These are phyloP conservation scores for Hypocrella siamensis DNA, from an alignment of 2,329 filamentous ascomycete genomes.

Conservation along the genomic window DNA sequence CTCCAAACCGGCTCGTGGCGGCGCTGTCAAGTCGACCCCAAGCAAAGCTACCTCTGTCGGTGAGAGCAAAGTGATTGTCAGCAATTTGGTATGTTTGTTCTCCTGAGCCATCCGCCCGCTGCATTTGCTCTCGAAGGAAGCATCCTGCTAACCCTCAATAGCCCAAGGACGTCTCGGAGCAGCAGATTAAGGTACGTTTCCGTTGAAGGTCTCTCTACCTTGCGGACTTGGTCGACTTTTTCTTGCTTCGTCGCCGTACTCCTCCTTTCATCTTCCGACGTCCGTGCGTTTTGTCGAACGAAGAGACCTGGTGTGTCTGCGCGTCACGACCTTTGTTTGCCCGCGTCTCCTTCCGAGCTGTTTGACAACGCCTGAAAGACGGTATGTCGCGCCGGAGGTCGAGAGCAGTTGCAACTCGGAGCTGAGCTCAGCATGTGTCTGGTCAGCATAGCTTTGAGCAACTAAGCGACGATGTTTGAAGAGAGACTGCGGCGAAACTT, in stretches of 20 bases:
- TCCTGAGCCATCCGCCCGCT: too few species aligned
- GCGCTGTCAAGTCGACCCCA: slow-evolving; percentile 44
- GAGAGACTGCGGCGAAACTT: slow-evolving; percentile 9
- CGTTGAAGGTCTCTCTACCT: slow-evolving; percentile 52
- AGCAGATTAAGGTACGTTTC: slow-evolving; percentile 99
- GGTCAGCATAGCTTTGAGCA: slow-evolving; percentile 30
- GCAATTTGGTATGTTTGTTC: slow-evolving; percentile 82
- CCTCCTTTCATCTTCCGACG: slow-evolving; percentile 12
- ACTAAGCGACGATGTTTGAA: slow-evolving; percentile 10
- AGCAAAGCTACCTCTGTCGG: slow-evolving; percentile 47
- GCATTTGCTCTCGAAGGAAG: slow-evolving; percentile 18
- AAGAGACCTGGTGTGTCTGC: slow-evolving; percentile 3
- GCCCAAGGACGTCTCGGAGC: slow-evolving; percentile 93
- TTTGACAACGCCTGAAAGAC: slow-evolving; percentile 14
- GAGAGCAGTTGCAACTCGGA: slow-evolving; percentile 41
- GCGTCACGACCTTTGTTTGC: slow-evolving; percentile 2
- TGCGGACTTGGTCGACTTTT: slow-evolving; percentile 54
- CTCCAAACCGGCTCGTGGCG: slow-evolving; percentile 43
- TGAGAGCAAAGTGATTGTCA: slow-evolving; percentile 96
- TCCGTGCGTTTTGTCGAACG: slow-evolving; percentile 8
- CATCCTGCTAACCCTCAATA: slow-evolving; percentile 18
- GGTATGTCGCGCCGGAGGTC: slow-evolving; percentile 30
- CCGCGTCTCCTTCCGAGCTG: slow-evolving; percentile 16
- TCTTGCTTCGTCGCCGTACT: slow-evolving; percentile 19
- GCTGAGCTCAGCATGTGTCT: slow-evolving; percentile 29